Percentiles rank a stretch among this genome's conserved stretches.
Conservation (phyloP, 2,329 filamentous ascomycete species). For the Cladosporium cucumerinum region DNA sequence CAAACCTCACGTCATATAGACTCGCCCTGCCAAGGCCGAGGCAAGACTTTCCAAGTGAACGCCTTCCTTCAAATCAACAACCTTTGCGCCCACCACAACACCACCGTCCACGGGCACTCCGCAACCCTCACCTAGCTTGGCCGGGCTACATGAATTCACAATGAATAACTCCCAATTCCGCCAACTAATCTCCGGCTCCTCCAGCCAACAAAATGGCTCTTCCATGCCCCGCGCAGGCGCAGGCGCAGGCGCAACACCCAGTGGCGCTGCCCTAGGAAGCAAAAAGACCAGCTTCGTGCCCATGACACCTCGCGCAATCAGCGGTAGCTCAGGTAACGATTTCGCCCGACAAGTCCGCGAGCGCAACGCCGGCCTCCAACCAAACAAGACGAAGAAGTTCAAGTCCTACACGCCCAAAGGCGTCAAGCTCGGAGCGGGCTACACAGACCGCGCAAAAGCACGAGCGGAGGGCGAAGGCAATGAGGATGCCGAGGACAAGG, state of each 20-base stretch:
- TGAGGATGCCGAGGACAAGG: slow-evolving; percentile 52
- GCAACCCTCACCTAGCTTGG: not conserved
- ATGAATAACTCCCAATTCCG: slow-evolving; percentile 99
- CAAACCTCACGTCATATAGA: not conserved
- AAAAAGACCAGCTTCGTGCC: slow-evolving; percentile 57
- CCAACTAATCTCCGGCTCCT: slow-evolving; percentile 62
- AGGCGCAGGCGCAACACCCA: slow-evolving; percentile 34
- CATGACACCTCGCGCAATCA: slow-evolving; percentile 82
- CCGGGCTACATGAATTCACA: not conserved
- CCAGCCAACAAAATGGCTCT: slow-evolving; percentile 37
- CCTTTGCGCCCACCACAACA: not conserved
- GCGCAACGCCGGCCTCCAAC: slow-evolving; percentile 51
- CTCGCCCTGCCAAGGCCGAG: not conserved
- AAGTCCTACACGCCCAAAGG: slow-evolving; percentile 77
- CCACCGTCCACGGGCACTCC: not conserved
- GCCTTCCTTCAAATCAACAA: not conserved
- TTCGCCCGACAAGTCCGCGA: slow-evolving; percentile 85
- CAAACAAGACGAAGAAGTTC: slow-evolving; percentile 62
- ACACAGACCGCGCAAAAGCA: slow-evolving; percentile 73
- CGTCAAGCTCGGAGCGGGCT: slow-evolving; percentile 72
- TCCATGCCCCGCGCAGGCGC: slow-evolving; percentile 29
- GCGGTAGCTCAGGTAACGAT: slow-evolving; percentile 53
- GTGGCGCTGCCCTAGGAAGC: slow-evolving; percentile 27
- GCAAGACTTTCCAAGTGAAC: not conserved
- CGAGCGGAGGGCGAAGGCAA: slow-evolving; percentile 51